Percentiles rank a stretch among this genome's conserved stretches.
These are phyloP conservation scores for Cyanophora paradoxa DNA, from an alignment of 78 protist genomes.

Conservation along the genomic window DNA sequence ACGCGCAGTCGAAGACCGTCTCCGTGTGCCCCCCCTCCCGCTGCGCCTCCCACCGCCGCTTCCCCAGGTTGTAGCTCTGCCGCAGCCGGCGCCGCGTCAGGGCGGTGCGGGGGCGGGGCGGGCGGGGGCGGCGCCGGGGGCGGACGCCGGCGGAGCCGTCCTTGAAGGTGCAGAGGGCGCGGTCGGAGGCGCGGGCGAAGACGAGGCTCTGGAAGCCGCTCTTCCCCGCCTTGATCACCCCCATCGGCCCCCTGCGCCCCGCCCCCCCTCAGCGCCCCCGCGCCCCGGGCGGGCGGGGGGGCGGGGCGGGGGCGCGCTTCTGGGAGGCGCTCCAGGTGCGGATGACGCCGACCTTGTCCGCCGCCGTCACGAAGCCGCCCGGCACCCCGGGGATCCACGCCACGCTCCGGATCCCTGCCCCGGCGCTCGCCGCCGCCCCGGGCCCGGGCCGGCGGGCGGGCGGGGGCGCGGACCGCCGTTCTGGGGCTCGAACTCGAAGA, in stretches of 20 bases:
- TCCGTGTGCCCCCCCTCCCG: conserved; percentile 3
- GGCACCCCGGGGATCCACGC: conserved; percentile 14
- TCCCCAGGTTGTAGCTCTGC: conserved; percentile 4
- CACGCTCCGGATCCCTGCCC: conserved; percentile 5
- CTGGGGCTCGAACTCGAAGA: background rate
- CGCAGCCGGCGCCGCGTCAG: too few relatives aligned
- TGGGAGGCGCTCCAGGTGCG: conserved; percentile 20
- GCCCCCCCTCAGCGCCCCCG: too few relatives aligned
- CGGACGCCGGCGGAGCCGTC: conserved; percentile 13
- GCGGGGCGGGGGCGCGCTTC: background rate
- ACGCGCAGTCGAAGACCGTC: conserved; percentile 24
- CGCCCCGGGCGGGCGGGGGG: too few relatives aligned
- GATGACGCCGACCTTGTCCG: background rate
- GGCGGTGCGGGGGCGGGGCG: too few relatives aligned
- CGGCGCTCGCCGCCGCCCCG: too few relatives aligned
- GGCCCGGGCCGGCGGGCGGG: too few relatives aligned
- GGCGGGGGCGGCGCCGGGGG: background rate
- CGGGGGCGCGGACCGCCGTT: background rate
- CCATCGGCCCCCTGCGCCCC: too few relatives aligned
- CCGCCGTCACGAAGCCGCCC: conserved; percentile 23
- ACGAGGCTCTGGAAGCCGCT: background rate
- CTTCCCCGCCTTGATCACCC: background rate
- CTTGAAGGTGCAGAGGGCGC: background rate
- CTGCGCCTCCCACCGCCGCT: background rate
- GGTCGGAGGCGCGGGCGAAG: too few relatives aligned